phyloP scores from a whole-genome alignment of 805 yeast species.

The Maudiozyma bulderi region DNA sequence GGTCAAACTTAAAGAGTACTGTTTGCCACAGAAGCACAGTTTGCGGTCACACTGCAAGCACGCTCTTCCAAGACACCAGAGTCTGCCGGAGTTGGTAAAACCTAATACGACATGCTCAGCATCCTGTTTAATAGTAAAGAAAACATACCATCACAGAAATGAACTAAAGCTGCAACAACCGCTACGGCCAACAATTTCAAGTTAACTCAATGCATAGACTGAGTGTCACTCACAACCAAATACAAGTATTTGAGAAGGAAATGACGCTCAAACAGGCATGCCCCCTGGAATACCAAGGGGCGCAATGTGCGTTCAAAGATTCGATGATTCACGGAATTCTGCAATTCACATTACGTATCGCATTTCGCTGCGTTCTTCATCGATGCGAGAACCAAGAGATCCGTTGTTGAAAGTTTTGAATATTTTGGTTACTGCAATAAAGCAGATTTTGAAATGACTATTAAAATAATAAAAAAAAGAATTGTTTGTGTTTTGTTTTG shows the following conservation, averaged over 20 bases:
- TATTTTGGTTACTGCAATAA: constrained; percentile 13
- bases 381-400: constrained; percentile 38
- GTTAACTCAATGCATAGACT: constrained; percentile 21
- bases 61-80: constrained; percentile 6
- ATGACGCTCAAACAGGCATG: constrained; percentile 36
- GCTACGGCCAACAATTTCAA: constrained; percentile 26
- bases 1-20: constrained; percentile 28
- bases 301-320: constrained; percentile 40
- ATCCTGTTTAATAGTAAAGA: too few relatives aligned
- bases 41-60: too few relatives aligned
- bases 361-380: constrained; percentile 39
- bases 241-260: constrained; percentile 28
- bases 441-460: not conserved
- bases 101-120: constrained; percentile 13
- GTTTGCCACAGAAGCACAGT: constrained; percentile 15
- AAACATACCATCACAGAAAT: too few relatives aligned
- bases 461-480: constrained; percentile 6
- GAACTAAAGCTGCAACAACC: constrained; percentile 5
- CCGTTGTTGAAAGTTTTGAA: constrained; percentile 34
- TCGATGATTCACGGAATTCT: constrained; percentile 35
- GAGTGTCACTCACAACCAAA: constrained; percentile 30
- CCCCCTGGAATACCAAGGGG: constrained; percentile 33
- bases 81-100: constrained; percentile 15
- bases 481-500: constrained; percentile 16
- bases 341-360: constrained; percentile 34